A percentile compares a stretch with the other conserved stretches of the same genome.
Conservation (phyloP, 2,329 filamentous ascomycete genomes). For the Meredithiella fracta region DNA sequence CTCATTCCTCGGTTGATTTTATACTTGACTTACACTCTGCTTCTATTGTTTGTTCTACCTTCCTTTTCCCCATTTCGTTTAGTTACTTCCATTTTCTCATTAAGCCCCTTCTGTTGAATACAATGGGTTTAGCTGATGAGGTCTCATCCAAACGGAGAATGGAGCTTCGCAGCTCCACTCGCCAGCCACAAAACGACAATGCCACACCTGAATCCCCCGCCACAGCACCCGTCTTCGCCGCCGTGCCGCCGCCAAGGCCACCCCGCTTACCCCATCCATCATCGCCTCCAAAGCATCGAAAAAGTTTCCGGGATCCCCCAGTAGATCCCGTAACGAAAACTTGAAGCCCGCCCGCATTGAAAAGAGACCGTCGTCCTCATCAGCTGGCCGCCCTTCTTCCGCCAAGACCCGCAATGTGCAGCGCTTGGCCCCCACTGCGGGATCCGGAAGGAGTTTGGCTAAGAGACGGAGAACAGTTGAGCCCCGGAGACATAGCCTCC, state of each 20-base stretch:
- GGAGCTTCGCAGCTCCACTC: slow-evolving; percentile 5
- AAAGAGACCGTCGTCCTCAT: not conserved
- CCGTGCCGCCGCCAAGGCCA: slow-evolving; percentile 2
- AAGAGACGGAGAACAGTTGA: not conserved
- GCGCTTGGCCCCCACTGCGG: not conserved
- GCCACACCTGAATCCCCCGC: slow-evolving; percentile 8
- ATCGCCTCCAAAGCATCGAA: not conserved
- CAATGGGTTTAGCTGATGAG: slow-evolving; percentile 10
- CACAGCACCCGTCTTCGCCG: slow-evolving; percentile 12
- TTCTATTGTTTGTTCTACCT: not conserved
- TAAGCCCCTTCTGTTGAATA: not conserved
- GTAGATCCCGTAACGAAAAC: slow-evolving; percentile 5
- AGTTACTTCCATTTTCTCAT: not conserved
- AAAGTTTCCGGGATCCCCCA: not conserved
- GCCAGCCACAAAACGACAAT: slow-evolving; percentile 3
- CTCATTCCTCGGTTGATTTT: not conserved
- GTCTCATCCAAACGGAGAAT: slow-evolving; percentile 7
- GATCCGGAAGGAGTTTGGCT: slow-evolving; percentile 4
- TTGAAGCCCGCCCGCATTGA: not conserved
- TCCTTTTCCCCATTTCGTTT: not conserved
- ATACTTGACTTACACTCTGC: not conserved
- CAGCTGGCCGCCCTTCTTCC: not conserved
- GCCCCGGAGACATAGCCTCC: not conserved
- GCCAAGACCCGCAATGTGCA: not conserved
- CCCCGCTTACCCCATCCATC: not conserved